phyloP scores from a whole-genome alignment of 2,329 filamentous ascomycete species.

The Cordyceps javanica region DNA sequence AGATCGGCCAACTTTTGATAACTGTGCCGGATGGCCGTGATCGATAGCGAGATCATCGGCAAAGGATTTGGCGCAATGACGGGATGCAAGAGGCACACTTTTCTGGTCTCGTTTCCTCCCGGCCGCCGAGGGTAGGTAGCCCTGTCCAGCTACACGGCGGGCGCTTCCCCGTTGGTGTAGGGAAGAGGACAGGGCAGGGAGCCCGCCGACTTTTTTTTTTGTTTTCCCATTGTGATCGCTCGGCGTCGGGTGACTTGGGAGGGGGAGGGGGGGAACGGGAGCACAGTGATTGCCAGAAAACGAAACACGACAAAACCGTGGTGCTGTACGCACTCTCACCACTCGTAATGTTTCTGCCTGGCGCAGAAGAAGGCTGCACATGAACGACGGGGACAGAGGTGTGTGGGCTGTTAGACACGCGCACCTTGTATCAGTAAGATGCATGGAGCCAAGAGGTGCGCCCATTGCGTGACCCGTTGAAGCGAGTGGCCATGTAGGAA shows the following conservation, averaged over 20 bases:
- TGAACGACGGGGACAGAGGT: not conserved
- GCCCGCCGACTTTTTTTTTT: too few relatives aligned
- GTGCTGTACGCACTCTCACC: not conserved
- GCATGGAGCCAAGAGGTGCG: not conserved
- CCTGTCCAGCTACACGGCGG: not conserved
- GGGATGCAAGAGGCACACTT: too few relatives aligned
- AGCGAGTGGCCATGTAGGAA: not conserved
- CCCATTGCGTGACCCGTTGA: not conserved
- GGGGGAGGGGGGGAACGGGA: too few relatives aligned
- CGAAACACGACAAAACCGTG: not conserved
- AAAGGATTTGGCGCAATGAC: not conserved
- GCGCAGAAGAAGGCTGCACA: not conserved
- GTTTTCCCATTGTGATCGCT: not conserved
- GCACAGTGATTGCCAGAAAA: not conserved
- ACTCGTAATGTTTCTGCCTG: not conserved
- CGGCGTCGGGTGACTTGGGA: not conserved
- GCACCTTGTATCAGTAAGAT: not conserved
- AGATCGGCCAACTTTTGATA: not conserved
- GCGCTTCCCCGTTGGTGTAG: too few relatives aligned
- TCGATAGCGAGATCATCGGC: not conserved
- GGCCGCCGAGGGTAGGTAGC: too few relatives aligned
- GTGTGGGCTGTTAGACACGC: not conserved
- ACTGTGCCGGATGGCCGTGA: not conserved
- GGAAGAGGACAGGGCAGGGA: too few relatives aligned
- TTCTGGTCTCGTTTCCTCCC: too few relatives aligned